A percentile compares a stretch with the other conserved stretches of the same genome.
phyloP scores from a whole-genome alignment of 2,329 filamentous ascomycete species.

The Pestalotiopsis sp. region DNA sequence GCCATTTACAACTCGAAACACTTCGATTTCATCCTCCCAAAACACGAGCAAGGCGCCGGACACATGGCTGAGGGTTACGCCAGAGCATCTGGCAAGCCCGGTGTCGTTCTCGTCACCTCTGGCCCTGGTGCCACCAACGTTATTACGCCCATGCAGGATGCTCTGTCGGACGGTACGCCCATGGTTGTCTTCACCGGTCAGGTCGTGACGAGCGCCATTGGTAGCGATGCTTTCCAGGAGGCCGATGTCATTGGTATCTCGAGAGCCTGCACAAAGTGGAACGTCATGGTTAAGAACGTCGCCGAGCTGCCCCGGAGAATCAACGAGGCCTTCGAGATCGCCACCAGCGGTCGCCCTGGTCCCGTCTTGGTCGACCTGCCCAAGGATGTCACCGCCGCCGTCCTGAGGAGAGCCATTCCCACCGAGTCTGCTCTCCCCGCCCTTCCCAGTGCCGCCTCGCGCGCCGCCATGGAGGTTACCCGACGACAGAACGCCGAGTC shows the following conservation, averaged over 20 bases:
- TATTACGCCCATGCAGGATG: conserved; percentile 94
- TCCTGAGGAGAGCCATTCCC: conserved; percentile 83
- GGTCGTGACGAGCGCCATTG: conserved; percentile 86
- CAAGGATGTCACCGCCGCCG: conserved; percentile 90
- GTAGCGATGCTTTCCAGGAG: conserved; percentile 96
- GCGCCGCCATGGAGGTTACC: conserved; percentile 74
- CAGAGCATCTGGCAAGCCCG: conserved; percentile 87
- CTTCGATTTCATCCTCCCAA: conserved; percentile 93
- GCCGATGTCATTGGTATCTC: conserved; percentile 94
- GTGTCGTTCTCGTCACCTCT: conserved; percentile 95
- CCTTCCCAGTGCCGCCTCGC: conserved; percentile 82
- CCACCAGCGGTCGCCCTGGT: conserved; percentile 88
- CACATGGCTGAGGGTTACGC: conserved; percentile 99
- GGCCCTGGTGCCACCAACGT: conserved; percentile 97
- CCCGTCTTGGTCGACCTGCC: conserved; percentile 95
- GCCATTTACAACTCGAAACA: conserved; percentile 98
- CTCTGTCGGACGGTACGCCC: conserved; percentile 90
- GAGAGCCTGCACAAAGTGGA: conserved; percentile 97
- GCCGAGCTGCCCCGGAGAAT: conserved; percentile 91
- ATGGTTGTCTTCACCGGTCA: conserved; percentile 96
- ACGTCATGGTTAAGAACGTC: conserved; percentile 95
- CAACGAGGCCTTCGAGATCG: conserved; percentile 98
- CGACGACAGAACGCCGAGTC: conserved; percentile 72
- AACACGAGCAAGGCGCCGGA: conserved; percentile 96
- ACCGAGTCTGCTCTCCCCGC: conserved; percentile 71